Base-by-base conservation (phyloP, 2,329 filamentous ascomycete species). In the Ambrosiella xylebori region DNA sequence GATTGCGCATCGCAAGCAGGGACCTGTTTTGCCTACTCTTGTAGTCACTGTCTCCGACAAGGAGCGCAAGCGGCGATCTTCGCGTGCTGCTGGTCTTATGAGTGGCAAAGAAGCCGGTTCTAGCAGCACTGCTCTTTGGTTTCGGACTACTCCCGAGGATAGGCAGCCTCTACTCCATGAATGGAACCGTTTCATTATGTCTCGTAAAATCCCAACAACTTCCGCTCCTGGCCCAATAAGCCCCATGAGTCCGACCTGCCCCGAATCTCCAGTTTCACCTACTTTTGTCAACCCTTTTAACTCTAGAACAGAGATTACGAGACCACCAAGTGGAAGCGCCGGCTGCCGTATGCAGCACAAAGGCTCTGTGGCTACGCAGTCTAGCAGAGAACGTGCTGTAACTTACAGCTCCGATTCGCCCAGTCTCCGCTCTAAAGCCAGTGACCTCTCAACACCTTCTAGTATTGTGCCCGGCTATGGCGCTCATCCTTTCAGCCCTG, bases 21-120 rank as follows among this genome's bases (percentile, higher is more conserved):
- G 76, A 0, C 75, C 78, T 9, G 71, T 76, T 3, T 68, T 80
- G 7, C 79, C 79, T 1, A 84, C 81, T 5, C 72, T 85, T 11
- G 71, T 82, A 51, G 65, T 84, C 41, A 77, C 71, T 62, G 69
- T 84, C 53, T 72, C 74, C 41, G 80, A 84, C 62, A 82, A 80
- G 65, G 71, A 81, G 62, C 76, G 79, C 58, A 84, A 83, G 64
- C 76, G 81, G 54, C 74, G 81, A 61, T 84, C 81, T 52, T 84
- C 81, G 63, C 74, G 81, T 61, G 78, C 81, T 2, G 75, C 77
- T 3, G 78, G 77, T 2, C 69, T 84, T 19, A 75, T 74, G 15
- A 67, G 75, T 8, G 67, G 71, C 6, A 80, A 76, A 64, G 59
- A 61, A 19, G 44, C 39, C 12, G 7, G 44, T 76, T 80, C 13